phyloP scores from a whole-genome alignment of 1,284 basidiomycete species.

The Trichosporon sp. region DNA sequence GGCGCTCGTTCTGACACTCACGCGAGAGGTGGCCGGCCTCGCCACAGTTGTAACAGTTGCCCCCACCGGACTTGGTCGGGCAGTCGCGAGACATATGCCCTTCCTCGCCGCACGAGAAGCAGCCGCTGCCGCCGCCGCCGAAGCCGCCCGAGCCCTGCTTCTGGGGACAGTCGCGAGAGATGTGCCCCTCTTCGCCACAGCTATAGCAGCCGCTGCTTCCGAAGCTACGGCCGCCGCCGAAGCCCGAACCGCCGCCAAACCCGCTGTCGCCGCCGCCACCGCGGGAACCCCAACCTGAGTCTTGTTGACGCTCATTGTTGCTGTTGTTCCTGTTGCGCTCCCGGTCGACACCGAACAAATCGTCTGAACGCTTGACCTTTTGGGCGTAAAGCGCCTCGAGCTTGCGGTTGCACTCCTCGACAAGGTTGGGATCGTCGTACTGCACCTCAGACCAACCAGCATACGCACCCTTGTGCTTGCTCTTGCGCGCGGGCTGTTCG shows the following conservation, averaged over 20 bases:
- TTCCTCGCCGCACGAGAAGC: constrained; percentile 7
- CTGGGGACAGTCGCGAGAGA: constrained; percentile 13
- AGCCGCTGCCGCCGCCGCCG: constrained; percentile 13
- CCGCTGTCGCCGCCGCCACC: neutral
- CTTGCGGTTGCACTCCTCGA: neutral
- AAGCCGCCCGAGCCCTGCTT: neutral
- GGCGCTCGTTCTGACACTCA: constrained; percentile 14
- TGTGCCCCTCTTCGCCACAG: constrained; percentile 18
- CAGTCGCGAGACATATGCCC: constrained; percentile 10
- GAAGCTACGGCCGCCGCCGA: constrained; percentile 1
- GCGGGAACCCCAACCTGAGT: constrained; percentile 8
- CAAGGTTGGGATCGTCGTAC: neutral
- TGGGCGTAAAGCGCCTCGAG: constrained; percentile 5
- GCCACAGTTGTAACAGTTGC: constrained; percentile 22
- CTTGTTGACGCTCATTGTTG: neutral
- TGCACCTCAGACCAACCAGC: neutral
- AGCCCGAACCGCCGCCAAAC: neutral
- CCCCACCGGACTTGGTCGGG: constrained; percentile 3
- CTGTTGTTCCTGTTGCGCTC: too few species aligned
- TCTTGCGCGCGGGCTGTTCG: too few species aligned
- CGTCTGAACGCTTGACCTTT: neutral
- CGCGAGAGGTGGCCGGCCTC: constrained; percentile 22
- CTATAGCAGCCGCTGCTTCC: constrained; percentile 14
- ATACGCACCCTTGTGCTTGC: neutral
- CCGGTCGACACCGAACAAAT: constrained; percentile 4